These are phyloP conservation scores for Camellia granthamiana DNA, from an alignment of 148 eudicot species.

Conservation along the genomic window DNA sequence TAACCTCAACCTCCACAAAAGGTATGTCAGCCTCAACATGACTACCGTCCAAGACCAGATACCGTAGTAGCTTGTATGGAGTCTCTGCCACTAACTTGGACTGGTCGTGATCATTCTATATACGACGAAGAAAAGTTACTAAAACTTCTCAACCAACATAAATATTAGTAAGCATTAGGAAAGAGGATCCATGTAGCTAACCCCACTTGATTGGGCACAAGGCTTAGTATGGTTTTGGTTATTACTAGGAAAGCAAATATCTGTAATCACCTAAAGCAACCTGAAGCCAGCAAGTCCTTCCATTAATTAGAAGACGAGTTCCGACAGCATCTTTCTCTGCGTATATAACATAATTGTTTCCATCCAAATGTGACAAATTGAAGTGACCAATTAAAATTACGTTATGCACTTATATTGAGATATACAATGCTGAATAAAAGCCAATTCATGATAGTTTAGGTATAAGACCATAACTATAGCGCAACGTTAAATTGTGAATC, in stretches of 20 bases:
- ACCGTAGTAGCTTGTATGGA: conserved; percentile 81
- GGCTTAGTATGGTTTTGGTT: conserved; percentile 67
- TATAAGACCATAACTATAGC: not conserved
- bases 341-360: conserved; percentile 82
- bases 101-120: too few species aligned
- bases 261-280: conserved; percentile 72
- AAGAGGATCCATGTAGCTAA: too few species aligned
- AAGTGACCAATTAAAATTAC: conserved; percentile 11
- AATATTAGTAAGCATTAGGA: too few species aligned
- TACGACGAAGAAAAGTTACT: too few species aligned
- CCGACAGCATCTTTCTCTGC: conserved; percentile 97
- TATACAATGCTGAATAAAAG: too few species aligned
- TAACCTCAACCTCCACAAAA: conserved; percentile 23
- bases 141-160: too few species aligned
- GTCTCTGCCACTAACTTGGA: too few species aligned
- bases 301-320: conserved; percentile 90
- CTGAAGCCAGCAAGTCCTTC: conserved; percentile 95
- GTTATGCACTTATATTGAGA: too few species aligned
- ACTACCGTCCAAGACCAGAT: conserved; percentile 62
- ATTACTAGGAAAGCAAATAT: conserved; percentile 12
- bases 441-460: too few species aligned
- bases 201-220: too few species aligned
- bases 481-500: too few species aligned
- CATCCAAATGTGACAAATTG: conserved; percentile 58
- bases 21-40: conserved; percentile 88